A percentile compares a stretch with the other conserved stretches of the same genome.
Conservation (phyloP, 495 filamentous ascomycete species). For the Aspergillus coremiiformis region DNA sequence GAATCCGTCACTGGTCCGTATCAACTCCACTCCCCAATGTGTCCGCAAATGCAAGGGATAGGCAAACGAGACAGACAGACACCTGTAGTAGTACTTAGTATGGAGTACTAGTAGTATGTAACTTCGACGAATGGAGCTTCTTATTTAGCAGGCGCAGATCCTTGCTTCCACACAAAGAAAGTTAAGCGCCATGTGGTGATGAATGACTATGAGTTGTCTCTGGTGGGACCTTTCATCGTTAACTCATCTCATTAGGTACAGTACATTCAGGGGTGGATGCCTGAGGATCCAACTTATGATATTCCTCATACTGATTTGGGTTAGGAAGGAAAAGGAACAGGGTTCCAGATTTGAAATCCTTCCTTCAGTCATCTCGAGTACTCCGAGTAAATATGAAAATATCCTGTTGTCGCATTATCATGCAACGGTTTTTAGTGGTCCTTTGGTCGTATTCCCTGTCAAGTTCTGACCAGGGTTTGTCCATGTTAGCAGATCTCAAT, state of each 20-base stretch:
- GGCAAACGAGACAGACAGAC: background rate
- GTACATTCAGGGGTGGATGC: background rate
- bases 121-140: background rate
- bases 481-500: no score
- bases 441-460: no score
- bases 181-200: background rate
- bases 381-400: background rate
- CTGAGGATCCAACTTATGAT: background rate
- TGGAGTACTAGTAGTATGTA: no score
- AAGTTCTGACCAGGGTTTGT: no score
- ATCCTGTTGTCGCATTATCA: background rate
- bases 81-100: no score
- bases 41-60: background rate
- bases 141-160: conserved; percentile 11
- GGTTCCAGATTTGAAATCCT: background rate
- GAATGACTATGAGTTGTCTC: background rate
- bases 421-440: no score
- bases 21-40: no score
- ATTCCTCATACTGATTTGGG: background rate
- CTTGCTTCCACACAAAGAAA: conserved; percentile 18
- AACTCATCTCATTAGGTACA: no score
- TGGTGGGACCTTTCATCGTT: background rate
- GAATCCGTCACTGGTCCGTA: no score
- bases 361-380: background rate
- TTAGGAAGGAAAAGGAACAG: no score